Conservation (phyloP, 2,329 filamentous ascomycete genomes). For the Knufia fluminis region DNA sequence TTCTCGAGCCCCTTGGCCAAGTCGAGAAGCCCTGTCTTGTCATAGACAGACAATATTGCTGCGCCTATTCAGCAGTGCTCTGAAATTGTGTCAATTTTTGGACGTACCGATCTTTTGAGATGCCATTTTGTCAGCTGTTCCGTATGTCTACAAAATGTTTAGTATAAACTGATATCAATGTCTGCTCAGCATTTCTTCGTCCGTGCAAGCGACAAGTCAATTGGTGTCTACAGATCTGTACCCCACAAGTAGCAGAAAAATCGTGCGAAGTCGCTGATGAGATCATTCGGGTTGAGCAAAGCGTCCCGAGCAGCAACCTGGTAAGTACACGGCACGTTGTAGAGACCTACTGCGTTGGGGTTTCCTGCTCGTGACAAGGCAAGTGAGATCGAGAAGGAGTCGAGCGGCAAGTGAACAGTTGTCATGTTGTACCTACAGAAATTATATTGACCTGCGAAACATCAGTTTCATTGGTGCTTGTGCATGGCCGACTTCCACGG, state of each 20-base stretch:
- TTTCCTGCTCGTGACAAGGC: too few relatives aligned
- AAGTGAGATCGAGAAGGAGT: too few relatives aligned
- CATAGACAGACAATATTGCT: conserved; percentile 95
- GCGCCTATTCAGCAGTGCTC: not conserved
- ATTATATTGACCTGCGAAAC: too few relatives aligned
- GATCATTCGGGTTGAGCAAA: not conserved
- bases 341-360: not conserved
- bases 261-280: not conserved
- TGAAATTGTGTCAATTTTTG: not conserved
- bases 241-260: not conserved
- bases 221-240: not conserved
- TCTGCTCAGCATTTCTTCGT: too few relatives aligned
- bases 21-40: conserved; percentile 94
- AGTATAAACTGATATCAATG: too few relatives aligned
- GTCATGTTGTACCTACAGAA: too few relatives aligned
- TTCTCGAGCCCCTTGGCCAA: conserved; percentile 82
- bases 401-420: too few relatives aligned
- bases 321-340: not conserved
- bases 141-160: too few relatives aligned
- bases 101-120: conserved; percentile 7
- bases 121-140: too few relatives aligned
- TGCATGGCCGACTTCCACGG: too few relatives aligned
- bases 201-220: too few relatives aligned
- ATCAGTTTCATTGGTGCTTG: too few relatives aligned
- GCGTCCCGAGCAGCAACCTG: not conserved